phyloP scores from a whole-genome alignment of 148 eudicot genomes.

The Chenopodium album region DNA sequence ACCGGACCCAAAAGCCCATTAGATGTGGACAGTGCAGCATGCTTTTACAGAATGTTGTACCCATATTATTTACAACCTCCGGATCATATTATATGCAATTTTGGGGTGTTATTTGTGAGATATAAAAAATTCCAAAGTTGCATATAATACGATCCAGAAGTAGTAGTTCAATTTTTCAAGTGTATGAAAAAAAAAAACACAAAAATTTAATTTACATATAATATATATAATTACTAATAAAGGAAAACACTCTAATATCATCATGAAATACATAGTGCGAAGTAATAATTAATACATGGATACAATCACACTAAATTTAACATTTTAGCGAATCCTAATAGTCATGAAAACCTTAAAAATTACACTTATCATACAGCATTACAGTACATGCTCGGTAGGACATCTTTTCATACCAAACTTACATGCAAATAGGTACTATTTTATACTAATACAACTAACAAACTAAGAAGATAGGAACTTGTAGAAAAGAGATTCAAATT shows the following conservation, averaged over 20 bases:
- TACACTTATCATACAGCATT: background rate
- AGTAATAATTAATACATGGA: background rate
- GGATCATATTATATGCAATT: too few species aligned
- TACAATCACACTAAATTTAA: background rate
- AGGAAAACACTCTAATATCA: background rate
- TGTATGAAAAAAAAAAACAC: background rate
- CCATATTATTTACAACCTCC: too few species aligned
- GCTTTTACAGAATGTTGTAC: too few species aligned
- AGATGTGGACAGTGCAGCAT: too few species aligned
- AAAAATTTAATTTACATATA: background rate
- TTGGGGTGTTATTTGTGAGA: too few species aligned
- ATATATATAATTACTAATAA: background rate
- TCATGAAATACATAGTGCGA: background rate
- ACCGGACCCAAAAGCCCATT: too few species aligned
- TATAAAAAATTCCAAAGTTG: too few species aligned
- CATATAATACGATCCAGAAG: too few species aligned
- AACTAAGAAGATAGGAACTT: constrained; percentile 27
- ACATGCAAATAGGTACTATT: too few species aligned
- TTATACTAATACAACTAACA: too few species aligned
- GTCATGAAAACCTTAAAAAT: background rate
- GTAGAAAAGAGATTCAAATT: constrained; percentile 51
- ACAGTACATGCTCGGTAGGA: background rate
- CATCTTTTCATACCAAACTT: too few species aligned
- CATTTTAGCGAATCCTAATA: background rate
- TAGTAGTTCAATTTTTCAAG: too few species aligned